Percentiles rank a stretch among this genome's conserved stretches.
These are phyloP conservation scores for Macrolepiota albuminosa DNA, from an alignment of 768 basidiomycete species.

Conservation along the genomic window DNA sequence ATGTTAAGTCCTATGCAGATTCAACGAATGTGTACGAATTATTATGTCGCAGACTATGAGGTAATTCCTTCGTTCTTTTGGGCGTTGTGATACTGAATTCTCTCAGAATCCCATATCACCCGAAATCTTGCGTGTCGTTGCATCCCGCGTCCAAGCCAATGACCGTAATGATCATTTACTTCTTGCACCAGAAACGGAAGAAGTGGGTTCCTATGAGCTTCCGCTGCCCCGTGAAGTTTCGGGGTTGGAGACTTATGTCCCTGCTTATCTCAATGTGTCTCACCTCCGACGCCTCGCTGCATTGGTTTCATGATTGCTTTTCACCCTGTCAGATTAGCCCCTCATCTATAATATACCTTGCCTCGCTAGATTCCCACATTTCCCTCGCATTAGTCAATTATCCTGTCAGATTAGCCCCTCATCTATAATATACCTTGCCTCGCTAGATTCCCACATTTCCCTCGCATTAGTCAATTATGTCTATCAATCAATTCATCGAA, in stretches of 20 bases:
- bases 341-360: slow-evolving; percentile 43
- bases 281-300: slow-evolving; percentile 86
- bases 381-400: slow-evolving; percentile 24
- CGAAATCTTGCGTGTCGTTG: slow-evolving; percentile 95
- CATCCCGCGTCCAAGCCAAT: slow-evolving; percentile 91
- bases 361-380: slow-evolving; percentile 37
- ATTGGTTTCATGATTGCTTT: slow-evolving; percentile 59
- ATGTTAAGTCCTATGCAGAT: slow-evolving; percentile 99
- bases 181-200: slow-evolving; percentile 93
- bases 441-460: slow-evolving; percentile 36
- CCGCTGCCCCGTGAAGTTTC: slow-evolving; percentile 93
- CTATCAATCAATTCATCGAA: not conserved
- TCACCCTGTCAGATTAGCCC: slow-evolving; percentile 14
- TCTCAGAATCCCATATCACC: slow-evolving; percentile 90
- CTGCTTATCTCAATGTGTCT: slow-evolving; percentile 86
- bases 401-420: slow-evolving; percentile 18
- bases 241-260: slow-evolving; percentile 94
- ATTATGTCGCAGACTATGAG: slow-evolving; percentile 99
- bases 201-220: slow-evolving; percentile 92
- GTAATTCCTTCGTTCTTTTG: slow-evolving; percentile 30
- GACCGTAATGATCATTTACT: slow-evolving; percentile 97
- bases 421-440: slow-evolving; percentile 42
- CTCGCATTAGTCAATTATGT: slow-evolving; percentile 18
- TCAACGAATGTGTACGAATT: slow-evolving; percentile 98
- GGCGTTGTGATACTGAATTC: not conserved